Evolutionary conservation across 2,329 filamentous ascomycete species (phyloP).

Genomic region (Fusarium ambrosium): DNA sequence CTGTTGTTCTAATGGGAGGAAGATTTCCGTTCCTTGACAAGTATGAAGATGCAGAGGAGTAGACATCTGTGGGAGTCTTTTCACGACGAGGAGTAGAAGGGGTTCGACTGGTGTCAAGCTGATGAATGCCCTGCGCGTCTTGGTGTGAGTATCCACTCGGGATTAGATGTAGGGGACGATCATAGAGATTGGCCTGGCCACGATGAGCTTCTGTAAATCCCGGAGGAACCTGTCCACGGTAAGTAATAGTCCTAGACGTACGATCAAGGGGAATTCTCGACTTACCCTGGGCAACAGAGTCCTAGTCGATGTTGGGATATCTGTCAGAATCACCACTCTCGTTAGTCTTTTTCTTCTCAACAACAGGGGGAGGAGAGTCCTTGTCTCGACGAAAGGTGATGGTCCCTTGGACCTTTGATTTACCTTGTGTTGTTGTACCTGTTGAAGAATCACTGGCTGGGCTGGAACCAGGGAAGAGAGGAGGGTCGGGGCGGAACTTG

Average conservation of each 20-base stretch:
- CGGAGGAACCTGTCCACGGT: conserved; percentile 2
- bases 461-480: not conserved
- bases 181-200: not conserved
- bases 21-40: not conserved
- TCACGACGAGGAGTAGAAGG: not conserved
- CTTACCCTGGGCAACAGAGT: not conserved
- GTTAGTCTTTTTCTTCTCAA: not conserved
- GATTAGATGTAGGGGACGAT: not conserved
- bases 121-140: not conserved
- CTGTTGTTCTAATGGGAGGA: not conserved
- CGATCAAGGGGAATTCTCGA: not conserved
- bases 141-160: not conserved
- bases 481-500: not conserved
- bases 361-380: not conserved
- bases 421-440: not conserved
- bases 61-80: not conserved
- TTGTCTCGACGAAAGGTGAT: not conserved
- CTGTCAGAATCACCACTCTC: not conserved
- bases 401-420: not conserved
- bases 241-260: not conserved
- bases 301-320: not conserved
- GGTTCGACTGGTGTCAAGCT: not conserved
- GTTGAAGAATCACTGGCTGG: not conserved
- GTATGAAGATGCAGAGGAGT: not conserved
- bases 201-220: conserved; percentile 15